Percentiles rank a stretch among this genome's conserved stretches.
These are phyloP conservation scores for Puccinia triticina DNA, from an alignment of 1,284 basidiomycete genomes.

Conservation along the genomic window DNA sequence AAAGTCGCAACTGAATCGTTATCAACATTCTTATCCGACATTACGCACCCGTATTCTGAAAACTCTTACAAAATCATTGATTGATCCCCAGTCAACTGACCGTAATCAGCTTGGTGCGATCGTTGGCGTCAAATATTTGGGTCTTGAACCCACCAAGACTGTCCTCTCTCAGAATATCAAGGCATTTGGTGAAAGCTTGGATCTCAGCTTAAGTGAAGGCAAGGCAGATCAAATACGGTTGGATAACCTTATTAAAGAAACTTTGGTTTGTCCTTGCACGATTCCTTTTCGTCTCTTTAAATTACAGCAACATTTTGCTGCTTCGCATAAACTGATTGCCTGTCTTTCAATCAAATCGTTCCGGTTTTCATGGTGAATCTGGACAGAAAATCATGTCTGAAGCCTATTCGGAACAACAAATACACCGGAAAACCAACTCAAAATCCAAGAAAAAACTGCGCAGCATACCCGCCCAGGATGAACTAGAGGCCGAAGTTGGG, in stretches of 20 bases:
- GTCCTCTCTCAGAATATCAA: constrained; percentile 46
- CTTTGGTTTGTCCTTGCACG: constrained; percentile 29
- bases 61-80: constrained; percentile 81
- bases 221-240: constrained; percentile 23
- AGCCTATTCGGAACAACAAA: constrained; percentile 23
- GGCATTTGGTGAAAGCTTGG: constrained; percentile 49
- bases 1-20: constrained; percentile 72
- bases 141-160: constrained; percentile 32
- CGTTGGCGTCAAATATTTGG: constrained; percentile 37
- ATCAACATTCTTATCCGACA: constrained; percentile 71
- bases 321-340: not conserved
- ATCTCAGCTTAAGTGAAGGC: constrained; percentile 24
- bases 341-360: not conserved
- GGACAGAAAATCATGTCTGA: constrained; percentile 41
- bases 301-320: not conserved
- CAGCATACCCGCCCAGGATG: constrained; percentile 46
- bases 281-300: not conserved
- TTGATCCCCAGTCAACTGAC: constrained; percentile 36
- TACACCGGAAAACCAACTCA: not conserved
- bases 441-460: constrained; percentile 19
- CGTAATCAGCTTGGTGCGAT: constrained; percentile 50
- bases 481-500: constrained; percentile 44
- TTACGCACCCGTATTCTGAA: constrained; percentile 86
- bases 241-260: constrained; percentile 41
- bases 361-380: not conserved